Evolutionary conservation across 202 grass and related monocot species (phyloP).

Genomic region (Digitaria exilis): DNA sequence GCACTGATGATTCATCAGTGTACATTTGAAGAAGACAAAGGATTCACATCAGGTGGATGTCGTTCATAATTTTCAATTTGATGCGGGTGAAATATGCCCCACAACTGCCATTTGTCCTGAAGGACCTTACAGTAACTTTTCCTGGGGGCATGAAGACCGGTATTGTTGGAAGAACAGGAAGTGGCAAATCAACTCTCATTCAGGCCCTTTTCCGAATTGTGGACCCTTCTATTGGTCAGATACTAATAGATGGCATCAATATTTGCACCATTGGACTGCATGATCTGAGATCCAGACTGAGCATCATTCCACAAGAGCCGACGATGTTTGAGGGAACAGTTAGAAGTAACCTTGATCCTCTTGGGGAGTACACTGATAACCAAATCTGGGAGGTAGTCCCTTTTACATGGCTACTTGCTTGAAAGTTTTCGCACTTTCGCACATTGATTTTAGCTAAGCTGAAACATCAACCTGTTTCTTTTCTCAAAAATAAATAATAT

Average conservation of each 20-base stretch:
- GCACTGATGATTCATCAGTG: not conserved
- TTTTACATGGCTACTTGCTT: not conserved
- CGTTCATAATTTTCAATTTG: not conserved
- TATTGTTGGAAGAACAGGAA: conserved; percentile 71
- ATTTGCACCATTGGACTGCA: conserved; percentile 66
- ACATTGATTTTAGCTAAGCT: not conserved
- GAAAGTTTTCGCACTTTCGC: not conserved
- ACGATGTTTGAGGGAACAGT: conserved; percentile 74
- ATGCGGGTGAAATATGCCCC: conserved; percentile 58
- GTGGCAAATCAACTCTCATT: conserved; percentile 68
- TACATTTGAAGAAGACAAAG: not conserved
- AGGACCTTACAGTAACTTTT: conserved; percentile 58
- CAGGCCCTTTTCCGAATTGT: conserved; percentile 64
- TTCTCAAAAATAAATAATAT: not conserved
- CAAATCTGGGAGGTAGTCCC: conserved; percentile 65
- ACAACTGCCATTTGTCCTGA: conserved; percentile 62
- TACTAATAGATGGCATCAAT: conserved; percentile 60
- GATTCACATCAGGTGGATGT: not conserved
- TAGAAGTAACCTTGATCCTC: conserved; percentile 65
- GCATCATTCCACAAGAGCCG: conserved; percentile 71
- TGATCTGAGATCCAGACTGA: conserved; percentile 63
- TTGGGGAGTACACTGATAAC: conserved; percentile 62
- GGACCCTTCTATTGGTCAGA: conserved; percentile 53
- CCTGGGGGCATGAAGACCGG: conserved; percentile 62
- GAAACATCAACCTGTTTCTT: not conserved